phyloP scores from a whole-genome alignment of 1,284 basidiomycete genomes.

The Ustilago nuda region DNA sequence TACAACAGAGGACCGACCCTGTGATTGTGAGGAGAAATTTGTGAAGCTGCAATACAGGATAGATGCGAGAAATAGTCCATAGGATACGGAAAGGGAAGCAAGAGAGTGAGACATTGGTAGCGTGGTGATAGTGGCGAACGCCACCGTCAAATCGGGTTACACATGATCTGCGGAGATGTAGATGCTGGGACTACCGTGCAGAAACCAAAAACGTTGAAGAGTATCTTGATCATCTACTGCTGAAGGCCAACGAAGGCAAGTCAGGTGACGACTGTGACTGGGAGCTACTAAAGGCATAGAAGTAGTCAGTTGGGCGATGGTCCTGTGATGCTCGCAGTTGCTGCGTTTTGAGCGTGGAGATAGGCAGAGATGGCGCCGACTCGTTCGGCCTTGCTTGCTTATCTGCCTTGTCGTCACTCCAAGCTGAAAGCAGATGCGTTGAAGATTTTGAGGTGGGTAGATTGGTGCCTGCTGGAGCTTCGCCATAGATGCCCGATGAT shows the following conservation, averaged over 20 bases:
- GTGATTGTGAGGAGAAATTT: constrained; percentile 10
- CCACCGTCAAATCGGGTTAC: not conserved
- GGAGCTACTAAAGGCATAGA: not conserved
- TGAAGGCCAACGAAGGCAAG: constrained; percentile 18
- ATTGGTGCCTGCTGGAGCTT: not conserved
- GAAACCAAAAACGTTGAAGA: too few relatives aligned
- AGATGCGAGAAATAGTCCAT: not conserved
- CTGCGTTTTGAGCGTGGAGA: constrained; percentile 2
- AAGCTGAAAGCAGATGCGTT: constrained; percentile 8
- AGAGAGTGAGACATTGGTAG: too few relatives aligned
- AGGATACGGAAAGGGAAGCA: too few relatives aligned
- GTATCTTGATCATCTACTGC: not conserved
- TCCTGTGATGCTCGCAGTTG: not conserved
- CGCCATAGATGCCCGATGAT: constrained; percentile 42
- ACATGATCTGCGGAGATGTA: not conserved
- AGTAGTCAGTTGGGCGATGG: not conserved
- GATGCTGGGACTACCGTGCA: not conserved
- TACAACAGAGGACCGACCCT: constrained; percentile 42
- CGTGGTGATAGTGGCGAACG: too few relatives aligned
- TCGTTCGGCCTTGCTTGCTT: not conserved
- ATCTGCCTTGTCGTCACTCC: constrained; percentile 1
- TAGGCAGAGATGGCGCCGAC: constrained; percentile 8
- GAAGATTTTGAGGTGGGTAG: constrained; percentile 10
- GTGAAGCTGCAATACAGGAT: not conserved
- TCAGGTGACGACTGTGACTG: constrained; percentile 39